Conservation (phyloP, 352 stramenopile species). For the Thalassiosira hispida region DNA sequence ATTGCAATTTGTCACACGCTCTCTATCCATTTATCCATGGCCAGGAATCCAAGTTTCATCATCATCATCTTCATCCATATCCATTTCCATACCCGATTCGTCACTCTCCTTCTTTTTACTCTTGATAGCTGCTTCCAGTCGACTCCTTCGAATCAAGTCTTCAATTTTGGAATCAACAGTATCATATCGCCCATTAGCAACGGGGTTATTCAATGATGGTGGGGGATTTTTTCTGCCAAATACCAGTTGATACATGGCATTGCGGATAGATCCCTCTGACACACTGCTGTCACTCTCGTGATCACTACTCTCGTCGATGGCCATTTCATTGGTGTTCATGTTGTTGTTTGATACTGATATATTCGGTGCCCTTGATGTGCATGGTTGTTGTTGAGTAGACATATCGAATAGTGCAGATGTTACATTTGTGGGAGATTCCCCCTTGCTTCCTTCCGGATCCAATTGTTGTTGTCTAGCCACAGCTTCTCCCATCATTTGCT, state of each 20-base stretch:
- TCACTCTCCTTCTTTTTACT: slow-evolving; percentile 19
- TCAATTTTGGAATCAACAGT: slow-evolving; percentile 54
- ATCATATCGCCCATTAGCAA: slow-evolving; percentile 19
- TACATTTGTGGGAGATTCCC: not conserved
- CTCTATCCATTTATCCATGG: not conserved
- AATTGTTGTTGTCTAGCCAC: not conserved
- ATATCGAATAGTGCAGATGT: not conserved
- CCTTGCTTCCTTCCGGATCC: not conserved
- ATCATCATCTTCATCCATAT: slow-evolving; percentile 9
- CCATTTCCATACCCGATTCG: not conserved
- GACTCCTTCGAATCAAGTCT: slow-evolving; percentile 46
- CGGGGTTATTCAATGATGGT: not conserved
- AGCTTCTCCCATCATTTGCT: not conserved
- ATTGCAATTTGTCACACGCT: not conserved
- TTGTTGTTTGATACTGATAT: slow-evolving; percentile 19
- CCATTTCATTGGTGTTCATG: slow-evolving; percentile 28
- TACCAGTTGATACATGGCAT: slow-evolving; percentile 54
- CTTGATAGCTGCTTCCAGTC: slow-evolving; percentile 44
- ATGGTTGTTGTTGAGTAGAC: not conserved
- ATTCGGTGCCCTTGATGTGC: not conserved
- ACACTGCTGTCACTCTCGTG: slow-evolving; percentile 31
- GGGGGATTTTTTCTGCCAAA: slow-evolving; percentile 34
- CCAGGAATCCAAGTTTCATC: not conserved
- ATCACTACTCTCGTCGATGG: slow-evolving; percentile 18
- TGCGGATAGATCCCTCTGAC: slow-evolving; percentile 45